These are phyloP conservation scores for Entomortierella lignicola DNA, from an alignment of 192 early-diverging fungal genomes.

Conservation along the genomic window DNA sequence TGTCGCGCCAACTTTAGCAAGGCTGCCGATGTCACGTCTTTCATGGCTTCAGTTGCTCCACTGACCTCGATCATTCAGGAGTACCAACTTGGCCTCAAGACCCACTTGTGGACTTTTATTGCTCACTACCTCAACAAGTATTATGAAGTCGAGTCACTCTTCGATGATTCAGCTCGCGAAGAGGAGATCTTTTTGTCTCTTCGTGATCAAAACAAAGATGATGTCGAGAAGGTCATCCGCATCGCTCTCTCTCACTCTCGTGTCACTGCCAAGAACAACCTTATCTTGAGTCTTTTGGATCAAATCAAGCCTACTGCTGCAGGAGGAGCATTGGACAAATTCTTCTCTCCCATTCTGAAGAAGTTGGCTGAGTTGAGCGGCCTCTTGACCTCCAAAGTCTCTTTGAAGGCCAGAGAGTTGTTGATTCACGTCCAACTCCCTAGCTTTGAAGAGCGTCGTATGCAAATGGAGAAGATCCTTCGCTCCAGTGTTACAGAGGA, in stretches of 20 bases:
- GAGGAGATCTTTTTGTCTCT: constrained; percentile 89
- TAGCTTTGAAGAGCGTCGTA: constrained; percentile 87
- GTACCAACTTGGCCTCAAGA: constrained; percentile 80
- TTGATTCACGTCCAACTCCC: constrained; percentile 94
- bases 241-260: constrained; percentile 88
- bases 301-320: constrained; percentile 74
- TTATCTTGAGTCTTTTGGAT: constrained; percentile 85
- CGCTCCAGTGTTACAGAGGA: constrained; percentile 78
- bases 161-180: constrained; percentile 74
- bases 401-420: constrained; percentile 94
- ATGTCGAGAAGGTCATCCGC: constrained; percentile 75
- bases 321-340: constrained; percentile 73
- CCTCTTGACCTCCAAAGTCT: constrained; percentile 85
- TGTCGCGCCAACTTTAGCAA: constrained; percentile 59
- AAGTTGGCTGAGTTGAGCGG: constrained; percentile 82
- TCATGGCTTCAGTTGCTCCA: constrained; percentile 74
- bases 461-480: constrained; percentile 88
- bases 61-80: constrained; percentile 72
- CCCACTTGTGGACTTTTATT: constrained; percentile 79
- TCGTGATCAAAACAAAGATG: constrained; percentile 87
- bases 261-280: constrained; percentile 79
- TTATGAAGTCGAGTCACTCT: constrained; percentile 86
- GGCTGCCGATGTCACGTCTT: constrained; percentile 72
- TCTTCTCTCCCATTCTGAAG: constrained; percentile 83
- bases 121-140: constrained; percentile 85